Evolutionary conservation across 2,329 filamentous ascomycete species (phyloP).

Genomic region (Trichoderma atroviride): DNA sequence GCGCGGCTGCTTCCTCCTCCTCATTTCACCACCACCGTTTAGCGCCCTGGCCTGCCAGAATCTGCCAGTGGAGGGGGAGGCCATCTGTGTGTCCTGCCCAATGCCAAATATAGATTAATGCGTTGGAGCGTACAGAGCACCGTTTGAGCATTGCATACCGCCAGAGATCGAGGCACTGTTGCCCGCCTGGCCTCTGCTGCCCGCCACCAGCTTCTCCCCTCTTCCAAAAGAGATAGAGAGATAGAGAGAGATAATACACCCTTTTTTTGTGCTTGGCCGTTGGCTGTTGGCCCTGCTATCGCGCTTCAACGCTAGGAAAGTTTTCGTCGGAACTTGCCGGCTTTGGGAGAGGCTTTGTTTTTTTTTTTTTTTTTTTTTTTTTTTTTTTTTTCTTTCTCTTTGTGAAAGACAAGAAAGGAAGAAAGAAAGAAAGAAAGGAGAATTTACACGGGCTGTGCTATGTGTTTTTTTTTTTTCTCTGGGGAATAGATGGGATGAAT

Average conservation of each 20-base stretch:
- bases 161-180: background rate
- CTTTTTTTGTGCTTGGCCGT: background rate
- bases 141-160: background rate
- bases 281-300: constrained; percentile 10
- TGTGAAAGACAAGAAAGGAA: background rate
- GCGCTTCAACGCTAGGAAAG: constrained; percentile 18
- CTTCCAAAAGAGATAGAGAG: background rate
- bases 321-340: constrained; percentile 21
- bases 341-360: background rate
- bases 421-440: background rate
- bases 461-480: background rate
- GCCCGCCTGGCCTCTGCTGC: background rate
- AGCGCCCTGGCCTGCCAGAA: background rate
- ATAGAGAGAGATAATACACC: background rate
- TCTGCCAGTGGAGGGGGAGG: background rate
- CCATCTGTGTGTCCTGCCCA: background rate
- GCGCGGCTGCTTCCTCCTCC: background rate
- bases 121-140: background rate
- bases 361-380: background rate
- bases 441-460: background rate
- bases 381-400: background rate
- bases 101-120: background rate
- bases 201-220: background rate
- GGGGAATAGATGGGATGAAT: background rate
- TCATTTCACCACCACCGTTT: background rate